Evolutionary conservation across 1,284 basidiomycete genomes (phyloP).

Genomic region (Cerioporus squamosus): DNA sequence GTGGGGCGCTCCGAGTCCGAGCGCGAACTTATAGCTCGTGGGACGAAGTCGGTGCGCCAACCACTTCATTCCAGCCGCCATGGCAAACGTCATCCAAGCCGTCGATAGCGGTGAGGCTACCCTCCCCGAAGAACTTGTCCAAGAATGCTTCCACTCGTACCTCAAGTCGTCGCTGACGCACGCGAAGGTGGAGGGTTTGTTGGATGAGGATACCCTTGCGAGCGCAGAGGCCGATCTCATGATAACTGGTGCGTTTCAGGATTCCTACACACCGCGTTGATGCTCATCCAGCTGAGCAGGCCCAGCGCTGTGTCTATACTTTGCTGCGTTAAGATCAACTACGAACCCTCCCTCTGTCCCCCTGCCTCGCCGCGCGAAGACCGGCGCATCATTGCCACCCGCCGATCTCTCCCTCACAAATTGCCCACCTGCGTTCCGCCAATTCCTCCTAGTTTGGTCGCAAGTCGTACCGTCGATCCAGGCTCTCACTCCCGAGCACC

Average conservation of each 20-base stretch:
- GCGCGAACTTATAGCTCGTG: not conserved
- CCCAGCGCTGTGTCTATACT: conserved; percentile 70
- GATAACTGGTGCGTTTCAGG: conserved; percentile 65
- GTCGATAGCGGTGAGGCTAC: conserved; percentile 18
- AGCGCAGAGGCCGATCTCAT: conserved; percentile 80
- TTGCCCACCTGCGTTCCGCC: conserved; percentile 63
- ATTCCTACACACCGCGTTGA: not conserved
- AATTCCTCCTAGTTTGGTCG: conserved; percentile 76
- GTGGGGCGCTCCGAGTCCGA: not conserved
- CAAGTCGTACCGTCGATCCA: conserved; percentile 69
- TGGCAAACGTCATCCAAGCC: conserved; percentile 17
- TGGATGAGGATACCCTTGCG: conserved; percentile 71
- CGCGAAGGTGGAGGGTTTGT: conserved; percentile 72
- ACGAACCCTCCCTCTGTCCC: conserved; percentile 66
- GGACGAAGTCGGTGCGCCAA: not conserved
- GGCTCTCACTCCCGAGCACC: conserved; percentile 57
- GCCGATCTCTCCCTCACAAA: conserved; percentile 55
- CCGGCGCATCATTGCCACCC: conserved; percentile 33
- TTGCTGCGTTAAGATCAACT: conserved; percentile 66
- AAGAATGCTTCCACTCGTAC: conserved; percentile 79
- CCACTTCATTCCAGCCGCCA: not conserved
- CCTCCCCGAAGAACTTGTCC: conserved; percentile 66
- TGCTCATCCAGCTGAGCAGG: conserved; percentile 38
- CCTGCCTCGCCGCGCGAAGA: conserved; percentile 48
- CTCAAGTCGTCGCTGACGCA: conserved; percentile 76